Evolutionary conservation across 768 basidiomycete genomes (phyloP).

Genomic region (Tubosaeta sp.): DNA sequence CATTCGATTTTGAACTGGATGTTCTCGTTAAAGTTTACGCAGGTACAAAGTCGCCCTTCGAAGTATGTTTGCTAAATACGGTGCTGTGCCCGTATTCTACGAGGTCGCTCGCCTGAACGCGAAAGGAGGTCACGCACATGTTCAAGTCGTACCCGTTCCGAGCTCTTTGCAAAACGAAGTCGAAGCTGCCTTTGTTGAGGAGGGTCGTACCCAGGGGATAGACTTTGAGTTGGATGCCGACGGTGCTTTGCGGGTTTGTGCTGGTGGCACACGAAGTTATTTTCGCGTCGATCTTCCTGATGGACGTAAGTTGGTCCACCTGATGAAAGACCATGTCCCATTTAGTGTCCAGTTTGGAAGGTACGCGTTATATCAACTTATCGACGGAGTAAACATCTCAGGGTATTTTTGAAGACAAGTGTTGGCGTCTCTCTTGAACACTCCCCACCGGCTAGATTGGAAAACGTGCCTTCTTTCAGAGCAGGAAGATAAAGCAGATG

Average conservation of each 20-base stretch:
- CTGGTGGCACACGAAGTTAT: constrained; percentile 62
- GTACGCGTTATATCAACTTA: constrained; percentile 36
- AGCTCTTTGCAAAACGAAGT: constrained; percentile 55
- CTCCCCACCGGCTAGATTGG: constrained; percentile 86
- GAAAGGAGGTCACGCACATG: constrained; percentile 92
- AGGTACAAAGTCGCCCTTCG: constrained; percentile 80
- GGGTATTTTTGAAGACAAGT: constrained; percentile 57
- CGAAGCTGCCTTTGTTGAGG: constrained; percentile 65
- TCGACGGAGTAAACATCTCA: not conserved
- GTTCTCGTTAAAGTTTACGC: not conserved
- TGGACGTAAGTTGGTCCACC: constrained; percentile 80
- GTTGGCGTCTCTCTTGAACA: constrained; percentile 68
- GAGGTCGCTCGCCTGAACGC: constrained; percentile 82
- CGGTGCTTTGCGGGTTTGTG: constrained; percentile 49
- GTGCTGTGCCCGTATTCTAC: constrained; percentile 69
- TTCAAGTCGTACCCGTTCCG: constrained; percentile 83
- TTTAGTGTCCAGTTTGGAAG: constrained; percentile 94
- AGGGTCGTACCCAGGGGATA: constrained; percentile 62
- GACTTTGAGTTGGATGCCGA: constrained; percentile 74
- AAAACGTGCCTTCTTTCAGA: constrained; percentile 80
- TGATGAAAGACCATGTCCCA: constrained; percentile 70
- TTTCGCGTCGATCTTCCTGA: constrained; percentile 89
- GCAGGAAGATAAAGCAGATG: constrained; percentile 83
- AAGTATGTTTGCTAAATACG: constrained; percentile 66
- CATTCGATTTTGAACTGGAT: constrained; percentile 11